Percentiles rank a stretch among this genome's conserved stretches.
Conservation (phyloP, 192 early-diverging fungal species). For the Coemansia sp. region DNA sequence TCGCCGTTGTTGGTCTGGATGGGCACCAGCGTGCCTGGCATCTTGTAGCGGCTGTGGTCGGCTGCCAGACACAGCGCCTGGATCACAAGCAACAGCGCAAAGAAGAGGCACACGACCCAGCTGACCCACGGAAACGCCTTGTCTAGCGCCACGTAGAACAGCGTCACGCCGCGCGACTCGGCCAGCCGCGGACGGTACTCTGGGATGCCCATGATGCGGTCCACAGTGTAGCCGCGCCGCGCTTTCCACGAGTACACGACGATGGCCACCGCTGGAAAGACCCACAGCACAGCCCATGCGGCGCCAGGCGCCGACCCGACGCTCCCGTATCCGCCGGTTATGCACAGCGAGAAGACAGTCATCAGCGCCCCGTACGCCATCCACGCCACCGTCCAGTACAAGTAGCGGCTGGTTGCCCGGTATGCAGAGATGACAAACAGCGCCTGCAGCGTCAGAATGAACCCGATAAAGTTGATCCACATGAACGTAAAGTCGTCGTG, state of each 20-base stretch:
- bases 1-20: constrained; percentile 49
- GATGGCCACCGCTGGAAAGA: constrained; percentile 18
- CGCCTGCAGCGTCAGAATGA: constrained; percentile 37
- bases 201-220: constrained; percentile 55
- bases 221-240: constrained; percentile 51
- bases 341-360: constrained; percentile 28
- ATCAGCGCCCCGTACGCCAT: constrained; percentile 41
- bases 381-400: constrained; percentile 50
- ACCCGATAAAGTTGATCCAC: constrained; percentile 50
- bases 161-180: constrained; percentile 27
- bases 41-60: constrained; percentile 33
- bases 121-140: constrained; percentile 39
- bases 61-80: constrained; percentile 53
- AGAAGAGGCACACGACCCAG: constrained; percentile 37
- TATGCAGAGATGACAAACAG: constrained; percentile 55
- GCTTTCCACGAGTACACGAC: constrained; percentile 49
- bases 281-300: constrained; percentile 44
- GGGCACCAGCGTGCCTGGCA: constrained; percentile 42
- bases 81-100: constrained; percentile 45
- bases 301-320: constrained; percentile 21
- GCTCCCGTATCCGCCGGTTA: constrained; percentile 40
- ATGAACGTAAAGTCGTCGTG: constrained; percentile 47
- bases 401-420: constrained; percentile 45
- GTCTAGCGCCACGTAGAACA: constrained; percentile 42
- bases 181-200: constrained; percentile 47